These are phyloP conservation scores for Rhododendron kiyosumense DNA, from an alignment of 148 eudicot species.

Conservation along the genomic window DNA sequence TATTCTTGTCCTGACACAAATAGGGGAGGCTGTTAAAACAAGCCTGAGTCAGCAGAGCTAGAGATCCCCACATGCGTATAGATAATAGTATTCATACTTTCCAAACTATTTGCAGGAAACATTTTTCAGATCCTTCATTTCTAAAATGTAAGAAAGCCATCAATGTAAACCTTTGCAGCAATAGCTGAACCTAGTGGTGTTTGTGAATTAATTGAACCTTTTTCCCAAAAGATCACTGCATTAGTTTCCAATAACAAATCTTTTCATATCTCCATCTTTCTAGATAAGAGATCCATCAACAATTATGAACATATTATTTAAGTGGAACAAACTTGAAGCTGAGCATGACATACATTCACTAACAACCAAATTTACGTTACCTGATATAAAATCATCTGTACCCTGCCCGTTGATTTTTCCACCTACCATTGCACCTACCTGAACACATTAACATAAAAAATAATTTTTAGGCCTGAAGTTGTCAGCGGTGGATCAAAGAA, in stretches of 20 bases:
- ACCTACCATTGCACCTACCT: conserved; percentile 2
- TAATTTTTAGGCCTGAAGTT: neutral
- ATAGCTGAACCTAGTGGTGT: neutral
- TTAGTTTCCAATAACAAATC: neutral
- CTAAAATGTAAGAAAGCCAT: neutral
- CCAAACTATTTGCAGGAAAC: neutral
- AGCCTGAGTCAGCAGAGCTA: neutral
- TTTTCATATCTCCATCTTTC: neutral
- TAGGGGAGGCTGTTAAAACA: neutral
- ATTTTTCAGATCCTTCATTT: neutral
- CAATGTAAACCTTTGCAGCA: neutral
- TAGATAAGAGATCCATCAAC: neutral
- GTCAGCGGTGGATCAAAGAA: neutral
- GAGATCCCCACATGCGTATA: neutral
- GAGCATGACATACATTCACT: neutral
- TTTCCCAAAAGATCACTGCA: neutral
- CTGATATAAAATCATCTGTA: neutral
- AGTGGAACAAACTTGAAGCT: neutral
- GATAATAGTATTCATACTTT: neutral
- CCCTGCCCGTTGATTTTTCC: neutral
- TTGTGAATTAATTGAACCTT: neutral
- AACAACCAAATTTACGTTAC: neutral
- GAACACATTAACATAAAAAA: neutral
- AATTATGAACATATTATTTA: neutral
- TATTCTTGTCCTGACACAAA: neutral